Percentiles rank a stretch among this genome's conserved stretches.
Evolutionary conservation across 1,139 yeast species (phyloP).

Genomic region (Komagataea norvegica): DNA sequence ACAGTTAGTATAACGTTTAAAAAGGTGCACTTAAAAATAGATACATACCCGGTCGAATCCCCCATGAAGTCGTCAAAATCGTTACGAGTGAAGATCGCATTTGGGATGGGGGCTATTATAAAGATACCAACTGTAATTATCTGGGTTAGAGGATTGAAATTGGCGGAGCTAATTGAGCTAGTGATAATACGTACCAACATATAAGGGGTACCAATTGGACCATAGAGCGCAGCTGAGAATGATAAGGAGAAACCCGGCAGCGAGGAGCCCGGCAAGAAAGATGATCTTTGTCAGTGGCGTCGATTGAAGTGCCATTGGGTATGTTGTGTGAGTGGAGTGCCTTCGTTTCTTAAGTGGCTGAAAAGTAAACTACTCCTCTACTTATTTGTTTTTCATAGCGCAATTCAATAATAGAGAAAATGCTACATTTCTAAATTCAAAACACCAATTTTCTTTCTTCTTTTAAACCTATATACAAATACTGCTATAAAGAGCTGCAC

Average conservation of each 20-base stretch:
- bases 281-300: slow-evolving; percentile 68
- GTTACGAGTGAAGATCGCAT: slow-evolving; percentile 44
- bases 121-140: slow-evolving; percentile 43
- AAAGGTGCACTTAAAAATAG: too few species aligned
- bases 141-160: slow-evolving; percentile 5
- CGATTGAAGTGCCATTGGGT: slow-evolving; percentile 11
- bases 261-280: slow-evolving; percentile 63
- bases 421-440: background rate
- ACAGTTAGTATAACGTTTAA: too few species aligned
- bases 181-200: slow-evolving; percentile 45
- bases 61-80: slow-evolving; percentile 58
- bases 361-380: too few species aligned
- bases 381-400: too few species aligned
- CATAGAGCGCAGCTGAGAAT: slow-evolving; percentile 69
- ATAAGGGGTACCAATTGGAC: slow-evolving; percentile 65
- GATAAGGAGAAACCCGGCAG: slow-evolving; percentile 69
- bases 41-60: slow-evolving; percentile 38
- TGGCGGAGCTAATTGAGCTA: background rate
- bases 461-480: slow-evolving; percentile 10
- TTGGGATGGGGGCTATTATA: slow-evolving; percentile 69
- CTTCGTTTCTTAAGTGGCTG: too few species aligned
- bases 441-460: slow-evolving; percentile 1
- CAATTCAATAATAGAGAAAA: too few species aligned
- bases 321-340: background rate
- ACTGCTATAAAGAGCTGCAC: background rate